Evolutionary conservation across 805 yeast species (phyloP), one percentile per base, ranked within the genome.

Genomic region (Ogataea chonburiensis): DNA sequence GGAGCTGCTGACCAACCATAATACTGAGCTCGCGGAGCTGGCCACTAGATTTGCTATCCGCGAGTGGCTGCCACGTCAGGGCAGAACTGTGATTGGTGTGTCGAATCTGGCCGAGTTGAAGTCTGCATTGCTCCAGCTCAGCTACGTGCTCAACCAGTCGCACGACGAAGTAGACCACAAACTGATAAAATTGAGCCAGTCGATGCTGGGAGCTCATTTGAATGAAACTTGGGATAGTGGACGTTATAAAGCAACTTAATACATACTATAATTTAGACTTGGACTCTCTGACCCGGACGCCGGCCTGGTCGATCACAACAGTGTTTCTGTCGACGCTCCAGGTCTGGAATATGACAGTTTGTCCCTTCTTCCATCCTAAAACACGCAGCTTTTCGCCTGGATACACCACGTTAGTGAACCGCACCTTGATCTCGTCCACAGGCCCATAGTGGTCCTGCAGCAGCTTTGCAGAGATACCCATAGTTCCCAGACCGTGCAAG

Each of bases 351-450:
- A 77, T 68, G 33, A 87, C 81, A 45, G 75, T 80, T 47, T 63
- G 59, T 38, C 83, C 82, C 35, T 76, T 71, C 61, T 80, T 85
- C 98, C 98, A 91, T 19, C 94, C 95, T 35, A 66, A 66, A 18
- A 91, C 77, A 50, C 73, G 74, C 60, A 91, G 71, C 11, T 85
- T 80, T 64, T 91, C 97, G 48, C 98, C 98, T 7, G 97, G 97
- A 75, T 77, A 89, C 16, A 91, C 97, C 52, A 85, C 81, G 53
- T 88, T 88, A 14, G 95, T 75, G 63, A 91, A 91, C 58, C 98
- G 79, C 11, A 77, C 93, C 70, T 91, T 91, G 60, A 87, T 73
- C 68, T 88, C 96, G 55, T 74, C 74, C 62, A 81, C 85, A 24
- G 73, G 69, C 30, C 98, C 98, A 62, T 66, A 91, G 53, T 84